Evolutionary conservation across 306 rosid species (phyloP).

Genomic region (Sphenostylis stenocarpa): DNA sequence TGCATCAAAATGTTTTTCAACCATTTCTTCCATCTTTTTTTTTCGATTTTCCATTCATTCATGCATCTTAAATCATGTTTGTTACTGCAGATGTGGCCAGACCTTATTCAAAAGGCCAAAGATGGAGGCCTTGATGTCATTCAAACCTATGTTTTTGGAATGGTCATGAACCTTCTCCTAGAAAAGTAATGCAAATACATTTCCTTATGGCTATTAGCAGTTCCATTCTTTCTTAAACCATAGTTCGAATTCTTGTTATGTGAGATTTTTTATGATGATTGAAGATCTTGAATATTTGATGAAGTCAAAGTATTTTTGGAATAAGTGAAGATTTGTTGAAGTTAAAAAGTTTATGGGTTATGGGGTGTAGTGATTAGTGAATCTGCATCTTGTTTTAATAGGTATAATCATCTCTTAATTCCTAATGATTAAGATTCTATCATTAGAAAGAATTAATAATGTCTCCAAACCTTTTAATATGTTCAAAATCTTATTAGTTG

Average conservation of each 20-base stretch:
- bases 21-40: neutral
- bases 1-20: neutral
- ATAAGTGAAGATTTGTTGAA: too few relatives aligned
- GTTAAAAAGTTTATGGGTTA: too few relatives aligned
- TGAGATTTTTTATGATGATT: neutral
- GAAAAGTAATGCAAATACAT: slow-evolving; percentile 39
- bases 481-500: too few relatives aligned
- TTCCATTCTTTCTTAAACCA: neutral
- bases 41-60: neutral
- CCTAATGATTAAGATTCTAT: too few relatives aligned
- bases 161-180: slow-evolving; percentile 78
- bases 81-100: slow-evolving; percentile 84
- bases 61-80: neutral
- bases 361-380: too few relatives aligned
- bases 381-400: too few relatives aligned
- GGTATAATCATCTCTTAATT: too few relatives aligned
- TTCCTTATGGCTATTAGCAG: neutral
- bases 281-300: too few relatives aligned
- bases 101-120: slow-evolving; percentile 68
- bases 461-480: too few relatives aligned
- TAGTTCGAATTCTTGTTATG: neutral
- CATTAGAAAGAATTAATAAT: too few relatives aligned
- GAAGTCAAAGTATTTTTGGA: too few relatives aligned
- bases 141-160: slow-evolving; percentile 94
- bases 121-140: slow-evolving; percentile 87